Base-by-base conservation (phyloP, 805 yeast species). In the Candida krabiensis region DNA sequence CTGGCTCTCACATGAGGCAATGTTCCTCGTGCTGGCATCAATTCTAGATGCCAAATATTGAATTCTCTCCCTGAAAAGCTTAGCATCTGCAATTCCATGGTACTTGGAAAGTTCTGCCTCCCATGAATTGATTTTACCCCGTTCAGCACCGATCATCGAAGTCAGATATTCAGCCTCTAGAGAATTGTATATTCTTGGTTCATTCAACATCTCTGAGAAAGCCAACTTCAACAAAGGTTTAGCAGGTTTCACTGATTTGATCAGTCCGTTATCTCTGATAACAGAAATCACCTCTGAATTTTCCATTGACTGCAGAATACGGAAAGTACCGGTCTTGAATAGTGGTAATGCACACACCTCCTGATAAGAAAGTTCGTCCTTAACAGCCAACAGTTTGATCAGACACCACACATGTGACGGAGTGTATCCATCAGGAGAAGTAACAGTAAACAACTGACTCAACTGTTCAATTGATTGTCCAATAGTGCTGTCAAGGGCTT, bases 331-430 rank as follows among this genome's bases (percentile, higher is more conserved):
- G 15, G 78, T 61, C 43, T 77, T 79, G 58, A 84, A 83, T 28
- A 84, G 58, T 11, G 88, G 82, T 28, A 73, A 67, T 39, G 71
- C 69, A 26, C 73, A 69, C 24, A 84, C 63, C 4, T 80, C 79
- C 24, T 71, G 67, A 52, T 67, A 81, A 1, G 64, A 49, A 3
- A 86, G 62, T 3, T 53, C 49, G 0, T 75, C 78, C 0, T 64
- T 52, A 8, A 64, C 58, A 1, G 88, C 75, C 26, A 93, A 69
- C 26, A 73, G 43, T 50, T 83, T 83, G 51, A 91, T 79, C 16
- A 93, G 55, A 16, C 72, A 77, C 98, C 99, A 93, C 0, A 88
- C 93, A 56, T 91, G 96, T 1, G 95, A 86, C 11, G 83, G 66
- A 18, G 76, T 73, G 71, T 90, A 79, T 11, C 77, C 77, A 18